phyloP scores from a whole-genome alignment of 768 basidiomycete species.

The Kwoniella shandongensis region DNA sequence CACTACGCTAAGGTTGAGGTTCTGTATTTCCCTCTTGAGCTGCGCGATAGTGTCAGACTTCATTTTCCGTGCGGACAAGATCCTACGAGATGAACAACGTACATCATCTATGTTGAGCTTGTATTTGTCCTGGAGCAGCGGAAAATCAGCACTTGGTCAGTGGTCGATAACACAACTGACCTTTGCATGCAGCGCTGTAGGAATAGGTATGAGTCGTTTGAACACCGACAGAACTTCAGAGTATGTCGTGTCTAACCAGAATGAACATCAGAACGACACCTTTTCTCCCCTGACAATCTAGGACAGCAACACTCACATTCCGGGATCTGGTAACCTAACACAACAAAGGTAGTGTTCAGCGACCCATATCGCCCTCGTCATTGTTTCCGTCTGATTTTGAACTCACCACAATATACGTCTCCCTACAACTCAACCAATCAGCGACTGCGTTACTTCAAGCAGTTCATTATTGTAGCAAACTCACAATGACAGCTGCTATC shows the following conservation, averaged over 20 bases:
- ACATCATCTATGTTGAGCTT: conserved; percentile 65
- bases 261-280: conserved; percentile 9
- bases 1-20: conserved; percentile 79
- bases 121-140: conserved; percentile 59
- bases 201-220: conserved; percentile 84
- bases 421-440: conserved; percentile 14
- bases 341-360: neutral
- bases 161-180: conserved; percentile 16
- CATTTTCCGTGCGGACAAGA: neutral
- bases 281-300: neutral
- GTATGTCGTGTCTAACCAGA: conserved; percentile 34
- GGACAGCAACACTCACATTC: conserved; percentile 33
- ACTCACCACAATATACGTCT: conserved; percentile 61
- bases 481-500: conserved; percentile 76
- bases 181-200: conserved; percentile 61
- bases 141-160: too few species aligned
- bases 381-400: too few species aligned
- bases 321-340: conserved; percentile 35
- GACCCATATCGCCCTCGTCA: neutral
- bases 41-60: conserved; percentile 54
- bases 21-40: conserved; percentile 77
- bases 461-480: neutral
- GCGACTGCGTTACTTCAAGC: neutral
- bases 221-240: conserved; percentile 60
- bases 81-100: neutral